A percentile compares a stretch with the other conserved stretches of the same genome.
phyloP scores from a whole-genome alignment of 805 yeast genomes.

The Debaryomyces castellii region DNA sequence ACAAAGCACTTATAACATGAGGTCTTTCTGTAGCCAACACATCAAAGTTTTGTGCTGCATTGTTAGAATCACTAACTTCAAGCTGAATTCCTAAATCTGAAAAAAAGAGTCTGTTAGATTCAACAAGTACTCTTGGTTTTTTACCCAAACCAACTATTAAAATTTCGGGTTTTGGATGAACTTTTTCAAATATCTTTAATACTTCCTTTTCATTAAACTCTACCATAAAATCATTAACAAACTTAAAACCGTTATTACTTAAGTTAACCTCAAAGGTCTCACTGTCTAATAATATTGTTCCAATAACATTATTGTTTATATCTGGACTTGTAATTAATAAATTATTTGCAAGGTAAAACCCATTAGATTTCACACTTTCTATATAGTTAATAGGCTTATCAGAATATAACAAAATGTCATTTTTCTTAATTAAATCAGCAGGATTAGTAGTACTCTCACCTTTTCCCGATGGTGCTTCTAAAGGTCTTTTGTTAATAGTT shows the following conservation, averaged over 20 bases:
- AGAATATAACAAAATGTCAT: conserved; percentile 42
- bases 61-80: conserved; percentile 62
- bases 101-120: conserved; percentile 49
- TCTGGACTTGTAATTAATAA: conserved; percentile 46
- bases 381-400: conserved; percentile 43
- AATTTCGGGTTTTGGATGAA: conserved; percentile 78
- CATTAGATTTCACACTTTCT: conserved; percentile 47
- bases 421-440: conserved; percentile 42
- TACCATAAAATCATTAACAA: conserved; percentile 50
- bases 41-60: conserved; percentile 71
- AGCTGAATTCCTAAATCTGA: conserved; percentile 64
- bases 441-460: conserved; percentile 42
- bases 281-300: conserved; percentile 50
- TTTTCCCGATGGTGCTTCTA: conserved; percentile 34
- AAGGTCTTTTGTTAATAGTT: conserved; percentile 1
- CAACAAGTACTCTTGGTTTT: conserved; percentile 60
- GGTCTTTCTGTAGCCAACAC: conserved; percentile 80
- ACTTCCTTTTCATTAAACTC: conserved; percentile 44
- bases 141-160: conserved; percentile 71
- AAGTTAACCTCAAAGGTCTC: conserved; percentile 65
- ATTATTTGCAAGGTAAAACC: conserved; percentile 59
- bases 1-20: conserved; percentile 65
- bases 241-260: conserved; percentile 43
- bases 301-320: conserved; percentile 37
- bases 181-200: conserved; percentile 48